Base-by-base conservation (phyloP, 1,139 yeast species). In the Yamadazyma oceani region DNA sequence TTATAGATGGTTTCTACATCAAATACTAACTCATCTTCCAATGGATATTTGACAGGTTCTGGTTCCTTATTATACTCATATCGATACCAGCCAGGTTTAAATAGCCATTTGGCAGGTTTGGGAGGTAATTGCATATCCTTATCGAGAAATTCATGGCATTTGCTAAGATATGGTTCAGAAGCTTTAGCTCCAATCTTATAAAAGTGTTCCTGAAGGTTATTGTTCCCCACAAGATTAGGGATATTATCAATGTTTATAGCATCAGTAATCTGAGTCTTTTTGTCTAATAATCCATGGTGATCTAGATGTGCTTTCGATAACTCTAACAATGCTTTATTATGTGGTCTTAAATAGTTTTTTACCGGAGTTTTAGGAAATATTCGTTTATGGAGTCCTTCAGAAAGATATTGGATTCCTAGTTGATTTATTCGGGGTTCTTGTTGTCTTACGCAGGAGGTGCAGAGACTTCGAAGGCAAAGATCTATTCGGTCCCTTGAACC, bases 1-100 rank as follows among this genome's bases (percentile, higher is more conserved):
- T 87, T 83, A 62, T 88, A 90, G 55, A 90, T 56, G 0, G 85
- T 88, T 57, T 94, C 99, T 6, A 87, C 92, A 60, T 94, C 99
- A 58, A 92, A 92, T 0, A 85, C 90, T 16, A 90, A 56, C 5
- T 77, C 79, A 26, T 76, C 79, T 39, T 80, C 82, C 17, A 60
- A 48, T 0, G 99, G 99, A 50, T 62, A 80, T 0, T 69, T 72
- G 0, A 94, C 97, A 0, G 59, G 45, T 28, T 63, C 60, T 0
- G 96, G 92, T 0, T 53, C 48, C 41, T 62, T 51, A 1, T 78
- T 80, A 0, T 66, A 60, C 4, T 64, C 77, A 58, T 94, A 94
- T 48, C 84, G 69, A 14, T 80, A 73, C 99, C 99, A 94, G 2
- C 98, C 98, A 3, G 89, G 62, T 46, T 65, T 57, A 34, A 77